Evolutionary conservation across 495 filamentous ascomycete species (phyloP).

Genomic region (Trichoderma reesei): DNA sequence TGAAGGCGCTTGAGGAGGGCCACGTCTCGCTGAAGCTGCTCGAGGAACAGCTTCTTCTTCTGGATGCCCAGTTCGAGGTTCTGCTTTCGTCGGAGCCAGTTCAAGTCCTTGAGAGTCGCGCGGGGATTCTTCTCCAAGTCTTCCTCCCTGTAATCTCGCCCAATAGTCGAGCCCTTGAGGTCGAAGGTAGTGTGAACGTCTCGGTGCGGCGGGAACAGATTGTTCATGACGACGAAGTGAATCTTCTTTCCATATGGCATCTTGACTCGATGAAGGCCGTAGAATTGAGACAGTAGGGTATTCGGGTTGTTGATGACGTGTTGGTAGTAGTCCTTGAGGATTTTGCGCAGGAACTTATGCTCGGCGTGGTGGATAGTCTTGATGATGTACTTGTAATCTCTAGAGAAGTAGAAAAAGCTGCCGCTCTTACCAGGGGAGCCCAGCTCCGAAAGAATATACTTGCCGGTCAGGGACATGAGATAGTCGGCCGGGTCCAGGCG

Average conservation of each 20-base stretch:
- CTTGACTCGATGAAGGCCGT: slow-evolving; percentile 94
- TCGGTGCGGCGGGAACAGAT: slow-evolving; percentile 91
- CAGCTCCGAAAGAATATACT: slow-evolving; percentile 95
- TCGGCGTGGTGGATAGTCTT: slow-evolving; percentile 98
- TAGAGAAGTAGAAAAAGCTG: slow-evolving; percentile 99
- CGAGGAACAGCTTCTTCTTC: slow-evolving; percentile 77
- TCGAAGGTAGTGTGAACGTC: slow-evolving; percentile 98
- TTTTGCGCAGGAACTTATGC: slow-evolving; percentile 88
- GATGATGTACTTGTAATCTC: slow-evolving; percentile 99
- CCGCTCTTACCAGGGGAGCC: slow-evolving; percentile 97
- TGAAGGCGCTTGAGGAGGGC: slow-evolving; percentile 72
- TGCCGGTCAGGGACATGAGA: slow-evolving; percentile 94
- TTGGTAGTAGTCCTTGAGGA: slow-evolving; percentile 86
- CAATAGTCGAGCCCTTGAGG: slow-evolving; percentile 93
- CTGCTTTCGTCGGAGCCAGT: slow-evolving; percentile 83
- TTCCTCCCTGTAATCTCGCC: slow-evolving; percentile 82
- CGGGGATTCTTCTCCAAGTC: slow-evolving; percentile 80
- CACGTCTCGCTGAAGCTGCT: slow-evolving; percentile 83
- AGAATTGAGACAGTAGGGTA: slow-evolving; percentile 95
- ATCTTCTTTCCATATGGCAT: slow-evolving; percentile 98
- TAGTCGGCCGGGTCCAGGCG: slow-evolving; percentile 93
- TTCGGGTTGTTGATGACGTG: slow-evolving; percentile 92
- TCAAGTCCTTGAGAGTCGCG: slow-evolving; percentile 91
- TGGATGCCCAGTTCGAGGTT: slow-evolving; percentile 78
- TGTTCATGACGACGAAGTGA: slow-evolving; percentile 99